These are phyloP conservation scores for Vanilla planifolia DNA, from an alignment of 106 monocot genomes.

Conservation along the genomic window DNA sequence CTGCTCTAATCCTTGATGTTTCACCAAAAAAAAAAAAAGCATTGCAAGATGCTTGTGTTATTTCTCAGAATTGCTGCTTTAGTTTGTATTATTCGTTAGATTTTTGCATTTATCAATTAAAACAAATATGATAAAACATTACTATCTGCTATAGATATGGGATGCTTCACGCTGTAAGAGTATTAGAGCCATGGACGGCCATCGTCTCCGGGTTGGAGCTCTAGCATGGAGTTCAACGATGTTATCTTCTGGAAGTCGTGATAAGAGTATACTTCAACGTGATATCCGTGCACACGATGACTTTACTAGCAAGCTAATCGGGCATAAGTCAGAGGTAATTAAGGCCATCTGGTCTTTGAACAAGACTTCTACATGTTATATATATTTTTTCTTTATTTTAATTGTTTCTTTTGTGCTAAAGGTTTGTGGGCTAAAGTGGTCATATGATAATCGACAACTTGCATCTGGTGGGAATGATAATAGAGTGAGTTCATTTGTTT, in stretches of 20 bases:
- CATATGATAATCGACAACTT: constrained; percentile 91
- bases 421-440: constrained; percentile 97
- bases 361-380: background rate
- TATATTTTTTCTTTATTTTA: background rate
- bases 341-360: background rate
- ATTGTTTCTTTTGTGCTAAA: constrained; percentile 14
- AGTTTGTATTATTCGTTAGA: background rate
- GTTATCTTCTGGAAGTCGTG: constrained; percentile 94
- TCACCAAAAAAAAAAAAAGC: no score
- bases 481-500: constrained; percentile 44
- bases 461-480: constrained; percentile 99
- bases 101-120: background rate
- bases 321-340: constrained; percentile 95
- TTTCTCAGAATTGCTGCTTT: background rate
- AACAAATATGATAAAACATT: background rate
- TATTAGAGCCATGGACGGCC: constrained; percentile 90
- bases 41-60: background rate
- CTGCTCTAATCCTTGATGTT: no score
- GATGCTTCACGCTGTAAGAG: constrained; percentile 81
- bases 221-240: constrained; percentile 89
- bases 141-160: constrained; percentile 70
- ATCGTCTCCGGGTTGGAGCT: constrained; percentile 78
- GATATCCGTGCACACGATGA: constrained; percentile 95
- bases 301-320: constrained; percentile 73
- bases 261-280: constrained; percentile 81